Base-by-base conservation (phyloP, 2,329 filamentous ascomycete species). In the Xenoacremonium recifei region DNA sequence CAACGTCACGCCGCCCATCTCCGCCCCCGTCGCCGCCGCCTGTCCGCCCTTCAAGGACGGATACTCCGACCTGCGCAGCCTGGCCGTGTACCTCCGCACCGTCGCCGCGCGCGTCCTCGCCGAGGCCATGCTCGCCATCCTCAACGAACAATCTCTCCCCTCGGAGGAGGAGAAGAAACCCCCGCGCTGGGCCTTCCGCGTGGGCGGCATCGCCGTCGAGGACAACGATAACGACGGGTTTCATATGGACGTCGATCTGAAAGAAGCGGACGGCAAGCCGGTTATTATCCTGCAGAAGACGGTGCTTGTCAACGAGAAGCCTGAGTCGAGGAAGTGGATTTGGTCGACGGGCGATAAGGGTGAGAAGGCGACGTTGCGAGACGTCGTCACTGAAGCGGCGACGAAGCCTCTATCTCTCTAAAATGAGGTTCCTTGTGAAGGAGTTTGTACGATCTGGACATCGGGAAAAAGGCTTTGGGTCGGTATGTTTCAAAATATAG, bases 31-130 rank as follows among this genome's bases (percentile, higher is more conserved):
- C 2, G 59, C 65, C 3, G 39, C 48, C 4, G 46, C 61, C 13
- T 77, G 71, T 47, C 66, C 72, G 1, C 74, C 74, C 0, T 67
- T 68, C 37, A 55, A 60, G 10, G 68, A 72, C 18, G 62, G 64
- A 5, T 79, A 77, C 47, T 66, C 70, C 1, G 66, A 67, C 47
- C 58, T 73, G 13, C 47, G 53, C 9, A 70, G 73, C 23, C 64
- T 77, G 5, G 59, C 65, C 11, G 67, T 69, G 48, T 78, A 78
- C 55, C 50, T 79, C 7, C 60, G 65, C 41, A 67, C 66, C 15
- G 69, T 72, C 11, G 62, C 69, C 6, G 53, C 65, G 18, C 72
- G 68, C 33, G 62, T 64, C 31, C 59, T 77, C 3, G 59, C 67
- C 1, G 56, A 66, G 9, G 62, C 64, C 40, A 59, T 62, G 35